Evolutionary conservation across 2,329 filamentous ascomycete genomes (phyloP).

Genomic region (Fusarium staphyleae): DNA sequence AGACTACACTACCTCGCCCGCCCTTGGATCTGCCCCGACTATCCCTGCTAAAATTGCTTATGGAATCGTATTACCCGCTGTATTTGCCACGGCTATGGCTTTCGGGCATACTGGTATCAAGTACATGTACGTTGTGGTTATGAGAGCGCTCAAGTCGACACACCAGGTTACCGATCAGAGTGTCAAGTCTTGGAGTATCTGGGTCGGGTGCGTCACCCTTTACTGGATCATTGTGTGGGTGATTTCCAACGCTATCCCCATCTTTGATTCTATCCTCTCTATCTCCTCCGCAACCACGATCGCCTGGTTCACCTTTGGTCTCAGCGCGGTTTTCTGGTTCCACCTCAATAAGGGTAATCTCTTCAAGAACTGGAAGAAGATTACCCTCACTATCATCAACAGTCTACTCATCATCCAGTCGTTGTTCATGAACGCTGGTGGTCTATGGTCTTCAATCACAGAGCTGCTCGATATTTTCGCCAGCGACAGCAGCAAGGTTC

Average conservation of each 20-base stretch:
- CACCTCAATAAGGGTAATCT: constrained; percentile 42
- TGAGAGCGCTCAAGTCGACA: constrained; percentile 43
- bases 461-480: constrained; percentile 43
- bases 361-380: constrained; percentile 35
- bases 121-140: constrained; percentile 45
- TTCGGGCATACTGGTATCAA: constrained; percentile 46
- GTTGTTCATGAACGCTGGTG: constrained; percentile 47
- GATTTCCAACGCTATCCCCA: constrained; percentile 47
- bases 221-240: constrained; percentile 46
- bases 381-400: constrained; percentile 34
- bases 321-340: constrained; percentile 47
- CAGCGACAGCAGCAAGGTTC: constrained; percentile 32
- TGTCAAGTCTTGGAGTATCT: constrained; percentile 45
- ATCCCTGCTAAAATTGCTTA: constrained; percentile 46
- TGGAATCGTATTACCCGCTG: constrained; percentile 42
- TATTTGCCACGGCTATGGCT: constrained; percentile 43
- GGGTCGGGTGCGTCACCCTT: constrained; percentile 43
- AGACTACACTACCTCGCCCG: constrained; percentile 44
- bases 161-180: constrained; percentile 44
- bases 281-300: constrained; percentile 47
- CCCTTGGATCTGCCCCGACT: constrained; percentile 45
- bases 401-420: constrained; percentile 42
- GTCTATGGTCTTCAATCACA: constrained; percentile 45
- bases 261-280: constrained; percentile 48
- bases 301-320: constrained; percentile 48